A percentile compares a stretch with the other conserved stretches of the same genome.
Conservation (phyloP, 2,329 filamentous ascomycete genomes). For the Aureobasidium lini region DNA sequence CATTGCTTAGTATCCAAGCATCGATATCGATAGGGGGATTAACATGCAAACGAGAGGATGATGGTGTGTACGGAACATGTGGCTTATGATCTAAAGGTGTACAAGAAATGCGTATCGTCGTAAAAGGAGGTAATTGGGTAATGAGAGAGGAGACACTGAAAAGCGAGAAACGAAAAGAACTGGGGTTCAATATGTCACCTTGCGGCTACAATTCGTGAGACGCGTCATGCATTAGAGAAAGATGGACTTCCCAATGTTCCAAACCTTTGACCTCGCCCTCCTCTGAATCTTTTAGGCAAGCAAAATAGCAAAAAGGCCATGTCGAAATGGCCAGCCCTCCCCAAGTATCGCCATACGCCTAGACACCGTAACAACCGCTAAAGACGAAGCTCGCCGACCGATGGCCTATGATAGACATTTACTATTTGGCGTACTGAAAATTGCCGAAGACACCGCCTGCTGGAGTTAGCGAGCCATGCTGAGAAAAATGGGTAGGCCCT, state of each 20-base stretch:
- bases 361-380: slow-evolving; percentile 8
- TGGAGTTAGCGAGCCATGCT: slow-evolving; percentile 11
- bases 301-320: slow-evolving; percentile 8
- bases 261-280: not conserved
- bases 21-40: too few relatives aligned
- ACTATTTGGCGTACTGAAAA: slow-evolving; percentile 14
- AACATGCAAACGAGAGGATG: too few relatives aligned
- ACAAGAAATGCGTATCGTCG: not conserved
- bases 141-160: not conserved
- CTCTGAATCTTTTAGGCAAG: not conserved
- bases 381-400: slow-evolving; percentile 1
- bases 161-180: not conserved
- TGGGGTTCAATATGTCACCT: not conserved
- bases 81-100: not conserved
- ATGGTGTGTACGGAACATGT: not conserved
- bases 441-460: slow-evolving; percentile 13
- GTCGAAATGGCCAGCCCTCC: not conserved
- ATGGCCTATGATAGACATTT: not conserved
- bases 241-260: not conserved
- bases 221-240: slow-evolving; percentile 11
- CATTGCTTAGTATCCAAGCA: too few relatives aligned
- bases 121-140: not conserved
- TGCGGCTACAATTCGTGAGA: slow-evolving; percentile 5
- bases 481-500: slow-evolving; percentile 13
- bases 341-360: not conserved